phyloP scores from a whole-genome alignment of 2,329 filamentous ascomycete species.

The Scytalidium lignicola region DNA sequence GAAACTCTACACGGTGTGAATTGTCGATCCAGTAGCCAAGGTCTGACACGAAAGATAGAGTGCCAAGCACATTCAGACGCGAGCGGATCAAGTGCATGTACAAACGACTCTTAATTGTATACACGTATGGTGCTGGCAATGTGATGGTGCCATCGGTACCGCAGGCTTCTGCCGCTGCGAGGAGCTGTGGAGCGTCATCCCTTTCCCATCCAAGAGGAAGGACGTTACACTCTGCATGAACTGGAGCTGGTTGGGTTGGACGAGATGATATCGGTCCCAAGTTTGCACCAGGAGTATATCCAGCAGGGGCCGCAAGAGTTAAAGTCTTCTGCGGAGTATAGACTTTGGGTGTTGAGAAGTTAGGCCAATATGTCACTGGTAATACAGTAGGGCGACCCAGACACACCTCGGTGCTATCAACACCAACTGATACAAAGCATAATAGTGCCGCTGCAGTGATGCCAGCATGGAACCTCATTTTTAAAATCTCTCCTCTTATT shows the following conservation, averaged over 20 bases:
- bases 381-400: too few relatives aligned
- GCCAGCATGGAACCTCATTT: too few relatives aligned
- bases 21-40: constrained; percentile 6
- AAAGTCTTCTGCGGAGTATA: not conserved
- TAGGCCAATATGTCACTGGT: not conserved
- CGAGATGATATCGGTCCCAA: not conserved
- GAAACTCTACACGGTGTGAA: constrained; percentile 1
- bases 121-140: not conserved
- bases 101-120: not conserved
- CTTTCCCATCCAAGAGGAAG: not conserved
- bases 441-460: too few relatives aligned
- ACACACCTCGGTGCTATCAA: too few relatives aligned
- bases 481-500: too few relatives aligned
- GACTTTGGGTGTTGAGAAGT: not conserved
- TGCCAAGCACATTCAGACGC: constrained; percentile 2
- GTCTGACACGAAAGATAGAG: constrained; percentile 3
- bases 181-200: constrained; percentile 1
- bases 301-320: not conserved
- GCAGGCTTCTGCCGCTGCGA: not conserved
- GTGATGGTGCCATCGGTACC: not conserved
- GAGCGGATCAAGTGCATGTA: not conserved
- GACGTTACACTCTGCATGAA: not conserved
- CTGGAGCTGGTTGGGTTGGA: not conserved
- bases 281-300: not conserved
- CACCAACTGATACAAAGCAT: too few relatives aligned